Evolutionary conservation across 73 alveolate species (phyloP).

Genomic region (Breviolum minutum): DNA sequence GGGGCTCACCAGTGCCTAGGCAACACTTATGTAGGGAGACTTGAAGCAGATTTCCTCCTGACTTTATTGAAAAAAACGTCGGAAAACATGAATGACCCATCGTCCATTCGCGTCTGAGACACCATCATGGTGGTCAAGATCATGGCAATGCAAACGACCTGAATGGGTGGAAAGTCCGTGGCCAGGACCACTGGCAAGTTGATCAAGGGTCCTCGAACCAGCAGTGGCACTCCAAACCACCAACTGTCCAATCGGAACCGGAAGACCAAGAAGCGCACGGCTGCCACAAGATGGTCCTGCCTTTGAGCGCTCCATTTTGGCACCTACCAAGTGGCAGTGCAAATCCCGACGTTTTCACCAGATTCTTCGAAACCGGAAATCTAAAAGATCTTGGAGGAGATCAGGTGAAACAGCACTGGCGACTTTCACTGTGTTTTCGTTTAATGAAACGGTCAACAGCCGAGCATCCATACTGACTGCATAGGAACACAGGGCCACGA

Average conservation of each 20-base stretch:
- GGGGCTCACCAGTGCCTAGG: too few species aligned
- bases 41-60: background rate
- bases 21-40: background rate
- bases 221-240: constrained; percentile 9
- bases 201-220: constrained; percentile 29
- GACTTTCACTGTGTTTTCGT: background rate
- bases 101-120: background rate
- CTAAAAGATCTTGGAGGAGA: background rate
- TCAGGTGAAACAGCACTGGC: background rate
- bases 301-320: background rate
- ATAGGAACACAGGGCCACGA: constrained; percentile 4
- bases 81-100: too few species aligned
- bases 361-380: background rate
- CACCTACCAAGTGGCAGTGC: background rate
- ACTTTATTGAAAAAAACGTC: background rate
- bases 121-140: background rate
- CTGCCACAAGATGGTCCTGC: background rate
- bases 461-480: background rate
- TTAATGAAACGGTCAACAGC: background rate
- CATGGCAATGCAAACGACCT: constrained; percentile 25
- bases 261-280: constrained; percentile 44
- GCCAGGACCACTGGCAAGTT: constrained; percentile 4
- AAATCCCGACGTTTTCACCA: too few species aligned
- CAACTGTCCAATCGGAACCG: background rate
- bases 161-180: constrained; percentile 23